Evolutionary conservation across 192 early-diverging fungal species (phyloP).

Genomic region (Linnemannia elongata): DNA sequence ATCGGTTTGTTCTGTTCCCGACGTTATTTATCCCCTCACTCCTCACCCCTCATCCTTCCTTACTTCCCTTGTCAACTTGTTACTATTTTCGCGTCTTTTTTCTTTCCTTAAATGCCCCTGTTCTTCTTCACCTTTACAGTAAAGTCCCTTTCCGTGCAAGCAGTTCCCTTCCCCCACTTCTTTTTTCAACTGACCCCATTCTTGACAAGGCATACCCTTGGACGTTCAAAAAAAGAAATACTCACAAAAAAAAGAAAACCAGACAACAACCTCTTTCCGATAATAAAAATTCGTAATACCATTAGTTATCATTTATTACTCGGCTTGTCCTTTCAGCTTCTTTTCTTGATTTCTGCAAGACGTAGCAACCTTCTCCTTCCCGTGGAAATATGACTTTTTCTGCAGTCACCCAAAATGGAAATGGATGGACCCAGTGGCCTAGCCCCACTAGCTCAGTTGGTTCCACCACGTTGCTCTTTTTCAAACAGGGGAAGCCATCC

Average conservation of each 20-base stretch:
- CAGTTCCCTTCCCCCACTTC: background rate
- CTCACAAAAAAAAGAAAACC: background rate
- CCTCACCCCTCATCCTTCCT: background rate
- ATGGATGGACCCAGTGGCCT: background rate
- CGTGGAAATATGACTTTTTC: background rate
- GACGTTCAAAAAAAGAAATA: background rate
- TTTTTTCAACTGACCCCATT: conserved; percentile 1
- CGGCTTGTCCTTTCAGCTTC: background rate
- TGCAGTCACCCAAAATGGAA: background rate
- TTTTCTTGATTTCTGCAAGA: background rate
- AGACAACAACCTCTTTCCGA: background rate
- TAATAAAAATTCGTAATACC: conserved; percentile 10
- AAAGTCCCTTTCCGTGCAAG: too few relatives aligned
- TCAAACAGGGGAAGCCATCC: background rate
- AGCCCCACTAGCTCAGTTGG: too few relatives aligned
- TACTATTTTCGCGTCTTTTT: background rate
- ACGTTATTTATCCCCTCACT: conserved; percentile 4
- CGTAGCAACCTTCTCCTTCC: too few relatives aligned
- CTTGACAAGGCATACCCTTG: conserved; percentile 9
- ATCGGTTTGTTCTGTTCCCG: background rate
- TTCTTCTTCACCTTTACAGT: background rate
- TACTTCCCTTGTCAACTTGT: too few relatives aligned
- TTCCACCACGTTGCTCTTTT: background rate
- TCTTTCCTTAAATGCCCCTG: background rate
- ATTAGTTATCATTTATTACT: conserved; percentile 8